Evolutionary conservation across 2,329 filamentous ascomycete species (phyloP), one percentile per base, ranked within the genome.

Genomic region (Neurospora sp.): DNA sequence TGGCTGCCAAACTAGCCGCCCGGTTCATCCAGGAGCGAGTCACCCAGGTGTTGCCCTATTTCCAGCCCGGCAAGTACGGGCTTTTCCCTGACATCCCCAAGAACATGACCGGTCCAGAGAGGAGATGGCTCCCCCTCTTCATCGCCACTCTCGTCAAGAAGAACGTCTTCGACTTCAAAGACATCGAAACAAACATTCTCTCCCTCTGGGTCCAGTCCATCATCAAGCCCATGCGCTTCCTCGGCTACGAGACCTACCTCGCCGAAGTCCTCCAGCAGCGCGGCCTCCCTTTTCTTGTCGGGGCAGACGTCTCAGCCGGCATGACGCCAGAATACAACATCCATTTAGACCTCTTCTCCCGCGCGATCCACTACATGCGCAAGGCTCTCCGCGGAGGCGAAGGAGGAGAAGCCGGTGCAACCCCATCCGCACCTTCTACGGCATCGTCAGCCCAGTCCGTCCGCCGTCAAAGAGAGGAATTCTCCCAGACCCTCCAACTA

Each of bases 121-220:
- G 85, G n/a, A 80, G 75, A 70, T 83, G 82, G 68, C 73, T 86
- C 17, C 78, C 83, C 0, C 79, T 89, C 8, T 89, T 89, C 73
- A 76, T 88, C 33, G 78, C 82, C 2, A 81, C 80, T 0, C 77
- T 90, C 9, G 76, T 88, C 23, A 82, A 83, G 69, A 78, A 82
- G 67, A 79, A 80, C 8, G 76, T 85, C 23, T 79, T 83, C 42
- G 82, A 85, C 68, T 84, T 86, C 71, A 79, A 81, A 75, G 80
- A 84, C 46, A 74, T 84, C 2, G 81, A 79, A 1, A 79, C 81
- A n/a, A 82, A 80, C 9, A 75, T 85, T 10, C 77, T 84, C 4
- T 83, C 85, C 52, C 77, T 88, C n/a, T 89, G 87, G 84, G 73
- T 86, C 58, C 74, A 84, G 23, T 81, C 83, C 8, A 78, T 89